Evolutionary conservation across 139 green algal genomes (phyloP), one percentile per base, ranked within the genome.

Genomic region (Haematococcus lacustris): DNA sequence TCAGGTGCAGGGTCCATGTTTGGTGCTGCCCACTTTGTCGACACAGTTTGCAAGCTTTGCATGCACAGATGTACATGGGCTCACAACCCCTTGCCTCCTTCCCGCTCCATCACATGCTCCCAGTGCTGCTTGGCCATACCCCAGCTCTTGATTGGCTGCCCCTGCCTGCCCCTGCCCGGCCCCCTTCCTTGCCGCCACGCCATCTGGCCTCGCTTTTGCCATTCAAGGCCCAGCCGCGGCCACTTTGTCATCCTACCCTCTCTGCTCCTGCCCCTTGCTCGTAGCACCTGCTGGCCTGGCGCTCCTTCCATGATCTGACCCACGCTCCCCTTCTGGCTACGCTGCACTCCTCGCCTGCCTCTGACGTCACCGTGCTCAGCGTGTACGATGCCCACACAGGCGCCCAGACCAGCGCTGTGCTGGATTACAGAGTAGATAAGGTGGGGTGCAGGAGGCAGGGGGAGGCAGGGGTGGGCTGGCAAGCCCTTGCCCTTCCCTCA

Each of bases 381-480:
- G 76, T 87, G 37, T 43, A 93, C 13, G 77, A 93, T 63, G 83
- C 77, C 0, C 81, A 91, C 75, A 85, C 80, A 1, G 88, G 88
- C 7, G 26, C 35, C 6, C 32, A 81, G 53, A 30, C 76, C 23
- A 47, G 63, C 34, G 35, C 26, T 0, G 40, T 38, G 35, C 51
- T 85, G 50, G 40, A 68, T 0, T 67, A 57, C 26, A 35, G 25
- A 0, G 51, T 86, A 34, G 50, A 71, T 30, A 81, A 88, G 82
- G 82, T 88, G 66, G 37, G 66, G n/a, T 76, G 64, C 66, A 87
- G 72, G 73, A 38, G 32, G 23, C n/a, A n/a, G n/a, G n/a, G n/a
- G n/a, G n/a, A n/a, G n/a, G n/a, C n/a, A n/a, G n/a, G n/a, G n/a
- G n/a, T n/a, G n/a, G n/a, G n/a, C n/a, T n/a, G n/a, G n/a, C n/a